These are phyloP conservation scores for Ganoderma lucidum DNA, from an alignment of 1,284 basidiomycete genomes.

Conservation along the genomic window DNA sequence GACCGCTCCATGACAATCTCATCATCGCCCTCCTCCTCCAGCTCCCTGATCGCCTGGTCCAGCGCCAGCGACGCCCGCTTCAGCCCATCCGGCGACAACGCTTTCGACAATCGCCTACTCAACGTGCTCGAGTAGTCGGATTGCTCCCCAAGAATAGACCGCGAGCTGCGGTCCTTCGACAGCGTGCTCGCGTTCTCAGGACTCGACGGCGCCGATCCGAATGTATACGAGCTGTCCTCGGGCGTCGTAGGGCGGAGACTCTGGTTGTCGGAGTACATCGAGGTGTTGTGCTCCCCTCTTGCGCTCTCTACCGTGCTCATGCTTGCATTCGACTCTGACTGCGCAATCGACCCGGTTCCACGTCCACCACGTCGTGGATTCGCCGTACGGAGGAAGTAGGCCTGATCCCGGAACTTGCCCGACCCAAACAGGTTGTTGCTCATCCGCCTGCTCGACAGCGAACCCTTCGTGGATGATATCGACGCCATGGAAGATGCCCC, in stretches of 20 bases:
- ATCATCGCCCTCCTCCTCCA: conserved; percentile 66
- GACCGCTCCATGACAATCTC: conserved; percentile 78
- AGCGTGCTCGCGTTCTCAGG: conserved; percentile 50
- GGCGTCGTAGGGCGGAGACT: conserved; percentile 61
- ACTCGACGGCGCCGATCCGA: conserved; percentile 54
- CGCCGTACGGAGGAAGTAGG: conserved; percentile 68
- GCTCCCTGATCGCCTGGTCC: conserved; percentile 75
- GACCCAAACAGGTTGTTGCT: conserved; percentile 87
- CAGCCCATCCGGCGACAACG: conserved; percentile 58
- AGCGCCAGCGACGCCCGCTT: conserved; percentile 76
- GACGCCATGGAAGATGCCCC: conserved; percentile 54
- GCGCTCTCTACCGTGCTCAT: conserved; percentile 43
- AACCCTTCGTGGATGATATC: conserved; percentile 39
- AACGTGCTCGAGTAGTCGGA: conserved; percentile 32
- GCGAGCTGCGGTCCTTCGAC: conserved; percentile 31
- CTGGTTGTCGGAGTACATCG: conserved; percentile 51
- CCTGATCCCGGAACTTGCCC: conserved; percentile 76
- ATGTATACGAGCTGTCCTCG: conserved; percentile 49
- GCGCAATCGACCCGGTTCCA: conserved; percentile 57
- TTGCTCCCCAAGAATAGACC: conserved; percentile 40
- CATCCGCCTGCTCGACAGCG: conserved; percentile 66
- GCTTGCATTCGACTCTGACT: conserved; percentile 55
- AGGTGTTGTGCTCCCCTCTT: conserved; percentile 46
- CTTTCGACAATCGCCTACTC: conserved; percentile 51
- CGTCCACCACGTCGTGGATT: conserved; percentile 52